These are phyloP conservation scores for Prunus yedoensis DNA, from an alignment of 331 rosid genomes.

Conservation along the genomic window DNA sequence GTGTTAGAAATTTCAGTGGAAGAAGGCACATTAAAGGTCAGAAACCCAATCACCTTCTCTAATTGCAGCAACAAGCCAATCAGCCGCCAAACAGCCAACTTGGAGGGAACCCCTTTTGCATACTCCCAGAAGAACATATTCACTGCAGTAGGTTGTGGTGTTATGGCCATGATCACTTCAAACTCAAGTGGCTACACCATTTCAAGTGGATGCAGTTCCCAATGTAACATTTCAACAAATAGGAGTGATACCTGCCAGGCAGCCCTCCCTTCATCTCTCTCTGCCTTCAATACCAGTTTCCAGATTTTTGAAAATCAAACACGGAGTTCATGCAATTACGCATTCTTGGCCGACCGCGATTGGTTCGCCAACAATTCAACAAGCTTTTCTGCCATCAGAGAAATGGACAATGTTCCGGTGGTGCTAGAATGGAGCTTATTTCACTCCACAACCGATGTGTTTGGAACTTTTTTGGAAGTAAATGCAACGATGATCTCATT, in stretches of 20 bases:
- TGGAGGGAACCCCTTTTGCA: constrained; percentile 4
- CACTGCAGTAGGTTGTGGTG: constrained; percentile 11
- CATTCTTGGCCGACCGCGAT: neutral
- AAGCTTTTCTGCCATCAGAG: neutral
- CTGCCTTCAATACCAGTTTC: neutral
- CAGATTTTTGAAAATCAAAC: neutral
- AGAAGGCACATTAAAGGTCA: neutral
- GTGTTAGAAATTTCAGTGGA: neutral
- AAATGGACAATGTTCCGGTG: neutral
- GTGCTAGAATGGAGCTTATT: neutral
- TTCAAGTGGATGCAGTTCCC: neutral
- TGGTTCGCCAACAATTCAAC: neutral
- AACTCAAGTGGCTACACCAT: neutral
- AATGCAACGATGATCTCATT: too few species aligned
- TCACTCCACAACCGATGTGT: neutral
- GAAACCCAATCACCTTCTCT: constrained; percentile 6
- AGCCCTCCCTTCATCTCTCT: neutral
- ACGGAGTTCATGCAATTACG: neutral
- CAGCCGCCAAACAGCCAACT: neutral
- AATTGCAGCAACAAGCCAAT: neutral
- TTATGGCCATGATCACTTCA: neutral
- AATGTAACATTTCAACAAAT: neutral
- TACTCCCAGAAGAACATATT: constrained; percentile 17
- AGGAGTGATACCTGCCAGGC: neutral
- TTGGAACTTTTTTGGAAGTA: neutral